Conservation (phyloP, 78 protist genomes). For the Isochrysis galbana region DNA sequence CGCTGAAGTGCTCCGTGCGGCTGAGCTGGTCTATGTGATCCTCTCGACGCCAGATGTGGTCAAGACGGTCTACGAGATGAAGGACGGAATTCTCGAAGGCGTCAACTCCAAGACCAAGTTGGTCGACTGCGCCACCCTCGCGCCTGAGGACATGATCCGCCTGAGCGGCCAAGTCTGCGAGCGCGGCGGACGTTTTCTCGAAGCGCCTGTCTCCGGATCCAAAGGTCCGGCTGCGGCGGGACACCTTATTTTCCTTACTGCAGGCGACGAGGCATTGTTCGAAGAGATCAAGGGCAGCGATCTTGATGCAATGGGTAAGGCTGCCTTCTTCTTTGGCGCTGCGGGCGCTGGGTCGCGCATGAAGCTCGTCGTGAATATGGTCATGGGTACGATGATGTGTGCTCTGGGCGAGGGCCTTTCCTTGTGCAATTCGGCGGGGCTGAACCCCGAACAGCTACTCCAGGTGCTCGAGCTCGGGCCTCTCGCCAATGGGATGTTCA, state of each 20-base stretch:
- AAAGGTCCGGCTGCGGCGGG: constrained; percentile 32
- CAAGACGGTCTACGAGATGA: background rate
- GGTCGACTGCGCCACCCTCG: constrained; percentile 48
- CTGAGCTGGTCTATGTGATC: background rate
- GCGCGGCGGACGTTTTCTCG: constrained; percentile 13
- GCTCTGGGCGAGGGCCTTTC: constrained; percentile 45
- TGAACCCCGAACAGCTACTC: background rate
- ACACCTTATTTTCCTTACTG: background rate
- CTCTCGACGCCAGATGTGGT: background rate
- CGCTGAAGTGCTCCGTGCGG: background rate
- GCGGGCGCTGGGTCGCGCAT: background rate
- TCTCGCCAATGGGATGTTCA: background rate
- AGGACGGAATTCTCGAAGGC: background rate
- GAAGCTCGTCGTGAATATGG: constrained; percentile 36
- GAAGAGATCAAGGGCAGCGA: background rate
- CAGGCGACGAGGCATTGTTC: constrained; percentile 5
- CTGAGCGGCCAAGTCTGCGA: background rate
- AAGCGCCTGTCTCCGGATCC: constrained; percentile 49
- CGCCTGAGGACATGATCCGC: background rate
- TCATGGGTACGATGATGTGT: background rate
- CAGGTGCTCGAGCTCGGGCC: constrained; percentile 5
- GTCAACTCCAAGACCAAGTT: background rate
- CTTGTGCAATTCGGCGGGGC: background rate
- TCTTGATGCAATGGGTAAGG: constrained; percentile 28
- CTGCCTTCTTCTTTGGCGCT: background rate